Percentiles rank a stretch among this genome's conserved stretches.
These are phyloP conservation scores for Solanum chmielewskii DNA, from an alignment of 257 asterid species.

Conservation along the genomic window DNA sequence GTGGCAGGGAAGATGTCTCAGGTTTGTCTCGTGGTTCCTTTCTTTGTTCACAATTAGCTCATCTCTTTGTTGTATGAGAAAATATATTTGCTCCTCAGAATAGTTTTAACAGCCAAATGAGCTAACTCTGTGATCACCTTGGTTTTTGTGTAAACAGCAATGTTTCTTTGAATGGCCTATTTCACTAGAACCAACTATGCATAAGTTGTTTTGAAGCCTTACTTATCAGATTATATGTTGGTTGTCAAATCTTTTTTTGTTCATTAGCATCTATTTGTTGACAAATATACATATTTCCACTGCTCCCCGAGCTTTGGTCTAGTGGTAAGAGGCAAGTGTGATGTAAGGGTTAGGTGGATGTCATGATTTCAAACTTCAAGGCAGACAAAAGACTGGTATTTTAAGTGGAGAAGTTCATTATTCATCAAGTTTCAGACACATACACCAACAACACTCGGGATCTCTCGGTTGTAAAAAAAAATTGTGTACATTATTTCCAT, in stretches of 20 bases:
- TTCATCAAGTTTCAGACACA: background rate
- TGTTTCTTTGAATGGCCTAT: background rate
- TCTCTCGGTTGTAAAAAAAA: background rate
- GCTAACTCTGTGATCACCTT: background rate
- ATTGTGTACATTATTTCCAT: background rate
- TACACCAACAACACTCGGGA: background rate
- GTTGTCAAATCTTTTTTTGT: background rate
- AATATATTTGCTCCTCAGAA: background rate
- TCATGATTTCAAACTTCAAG: background rate
- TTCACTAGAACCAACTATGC: background rate
- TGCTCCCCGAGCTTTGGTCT: background rate
- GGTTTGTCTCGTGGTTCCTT: slow-evolving; percentile 25
- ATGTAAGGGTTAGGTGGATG: background rate
- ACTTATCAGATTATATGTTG: background rate
- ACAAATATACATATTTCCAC: background rate
- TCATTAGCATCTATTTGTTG: background rate
- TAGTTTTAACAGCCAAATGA: background rate
- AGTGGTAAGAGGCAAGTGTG: background rate
- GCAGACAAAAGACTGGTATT: background rate
- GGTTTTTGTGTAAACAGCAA: background rate
- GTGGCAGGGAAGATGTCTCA: slow-evolving; percentile 85
- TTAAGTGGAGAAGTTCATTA: background rate
- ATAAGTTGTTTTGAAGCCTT: background rate
- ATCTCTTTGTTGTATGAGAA: background rate
- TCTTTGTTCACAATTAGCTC: background rate